phyloP scores from a whole-genome alignment of 2,329 filamentous ascomycete species.

The Coleophoma cylindrospora region DNA sequence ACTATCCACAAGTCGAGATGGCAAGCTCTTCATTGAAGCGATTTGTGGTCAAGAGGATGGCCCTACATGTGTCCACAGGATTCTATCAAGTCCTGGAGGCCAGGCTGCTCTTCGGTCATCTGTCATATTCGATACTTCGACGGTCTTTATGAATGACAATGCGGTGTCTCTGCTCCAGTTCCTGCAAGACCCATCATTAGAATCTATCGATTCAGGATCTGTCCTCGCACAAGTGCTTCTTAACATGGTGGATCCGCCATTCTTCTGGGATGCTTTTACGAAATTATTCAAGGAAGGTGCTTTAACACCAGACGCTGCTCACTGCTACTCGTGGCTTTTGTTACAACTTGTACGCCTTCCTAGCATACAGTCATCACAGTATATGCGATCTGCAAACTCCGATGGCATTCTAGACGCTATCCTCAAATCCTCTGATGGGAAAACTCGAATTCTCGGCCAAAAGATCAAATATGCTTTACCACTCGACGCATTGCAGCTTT shows the following conservation, averaged over 20 bases:
- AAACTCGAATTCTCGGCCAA: conserved; percentile 27
- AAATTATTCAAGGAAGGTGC: conserved; percentile 19
- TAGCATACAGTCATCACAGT: conserved; percentile 12
- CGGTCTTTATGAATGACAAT: conserved; percentile 37
- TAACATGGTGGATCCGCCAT: conserved; percentile 43
- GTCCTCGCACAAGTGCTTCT: conserved; percentile 39
- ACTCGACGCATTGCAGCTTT: conserved; percentile 9
- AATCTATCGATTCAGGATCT: conserved; percentile 14
- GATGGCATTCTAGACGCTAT: conserved; percentile 17
- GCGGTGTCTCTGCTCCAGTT: conserved; percentile 28
- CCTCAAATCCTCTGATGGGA: conserved; percentile 11
- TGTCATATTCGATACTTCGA: conserved; percentile 37
- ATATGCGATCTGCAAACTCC: conserved; percentile 22
- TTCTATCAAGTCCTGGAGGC: conserved; percentile 30
- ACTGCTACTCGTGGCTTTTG: conserved; percentile 36
- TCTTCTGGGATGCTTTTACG: conserved; percentile 38
- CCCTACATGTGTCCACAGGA: conserved; percentile 32
- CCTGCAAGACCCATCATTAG: conserved; percentile 22
- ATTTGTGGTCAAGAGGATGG: conserved; percentile 35
- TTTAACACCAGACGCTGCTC: conserved; percentile 22
- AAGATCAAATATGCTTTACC: conserved; percentile 33
- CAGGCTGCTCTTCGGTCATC: conserved; percentile 31
- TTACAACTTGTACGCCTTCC: conserved; percentile 37
- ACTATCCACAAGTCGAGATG: conserved; percentile 32
- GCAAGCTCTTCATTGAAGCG: conserved; percentile 42